A percentile compares a stretch with the other conserved stretches of the same genome.
phyloP scores from a whole-genome alignment of 2,329 filamentous ascomycete species.

The Fusarium sp. region DNA sequence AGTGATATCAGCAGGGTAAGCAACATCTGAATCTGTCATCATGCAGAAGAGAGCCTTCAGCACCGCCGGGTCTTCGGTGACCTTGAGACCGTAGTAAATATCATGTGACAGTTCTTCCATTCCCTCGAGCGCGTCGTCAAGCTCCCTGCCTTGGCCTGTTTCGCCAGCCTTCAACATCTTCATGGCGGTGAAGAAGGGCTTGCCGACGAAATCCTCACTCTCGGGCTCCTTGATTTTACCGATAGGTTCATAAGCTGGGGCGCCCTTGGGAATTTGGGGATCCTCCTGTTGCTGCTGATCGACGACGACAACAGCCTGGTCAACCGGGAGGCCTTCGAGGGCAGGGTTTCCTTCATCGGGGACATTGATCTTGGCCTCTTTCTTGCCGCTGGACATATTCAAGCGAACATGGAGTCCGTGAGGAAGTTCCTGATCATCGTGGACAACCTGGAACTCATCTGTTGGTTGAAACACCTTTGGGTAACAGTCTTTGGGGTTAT shows the following conservation, averaged over 20 bases:
- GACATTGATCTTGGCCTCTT: conserved; percentile 73
- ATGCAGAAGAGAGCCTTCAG: conserved; percentile 67
- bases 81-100: conserved; percentile 74
- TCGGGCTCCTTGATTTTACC: conserved; percentile 66
- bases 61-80: conserved; percentile 64
- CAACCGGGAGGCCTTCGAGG: conserved; percentile 61
- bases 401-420: conserved; percentile 72
- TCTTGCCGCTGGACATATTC: conserved; percentile 69
- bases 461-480: conserved; percentile 71
- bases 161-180: conserved; percentile 58
- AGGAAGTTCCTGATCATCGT: conserved; percentile 72
- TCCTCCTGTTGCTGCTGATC: conserved; percentile 54
- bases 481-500: conserved; percentile 70
- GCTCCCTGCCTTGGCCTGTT: conserved; percentile 43
- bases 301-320: conserved; percentile 63
- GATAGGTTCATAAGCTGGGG: conserved; percentile 65
- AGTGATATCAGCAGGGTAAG: conserved; percentile 39
- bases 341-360: conserved; percentile 60
- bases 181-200: conserved; percentile 54
- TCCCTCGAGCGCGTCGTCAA: conserved; percentile 63
- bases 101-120: conserved; percentile 74
- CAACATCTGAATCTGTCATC: conserved; percentile 49
- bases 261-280: conserved; percentile 55
- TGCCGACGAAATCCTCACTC: conserved; percentile 42
- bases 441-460: conserved; percentile 70